phyloP scores from a whole-genome alignment of 306 rosid species.

The Castanea mollissima region DNA sequence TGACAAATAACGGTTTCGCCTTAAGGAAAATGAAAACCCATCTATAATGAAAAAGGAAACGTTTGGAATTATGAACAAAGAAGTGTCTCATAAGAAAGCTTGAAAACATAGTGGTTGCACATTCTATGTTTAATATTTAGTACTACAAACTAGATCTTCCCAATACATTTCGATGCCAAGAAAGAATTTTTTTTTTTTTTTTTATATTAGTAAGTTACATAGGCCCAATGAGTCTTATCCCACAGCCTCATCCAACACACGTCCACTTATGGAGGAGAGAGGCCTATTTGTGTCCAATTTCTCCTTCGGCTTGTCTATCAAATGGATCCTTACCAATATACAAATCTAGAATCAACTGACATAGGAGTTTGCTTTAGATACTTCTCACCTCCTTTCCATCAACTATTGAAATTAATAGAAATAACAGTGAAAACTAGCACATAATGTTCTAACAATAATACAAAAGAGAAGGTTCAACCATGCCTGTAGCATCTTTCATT shows the following conservation, averaged over 20 bases:
- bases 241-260: not conserved
- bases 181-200: not conserved
- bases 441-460: not conserved
- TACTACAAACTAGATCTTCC: not conserved
- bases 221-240: too few species aligned
- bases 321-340: slow-evolving; percentile 87
- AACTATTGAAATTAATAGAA: slow-evolving; percentile 46
- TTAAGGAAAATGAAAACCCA: not conserved
- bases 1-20: not conserved
- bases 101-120: not conserved
- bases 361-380: slow-evolving; percentile 76
- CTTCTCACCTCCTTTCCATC: slow-evolving; percentile 94
- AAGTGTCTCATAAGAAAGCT: not conserved
- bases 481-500: not conserved
- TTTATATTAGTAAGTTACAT: too few species aligned
- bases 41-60: too few species aligned
- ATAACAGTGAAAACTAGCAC: not conserved
- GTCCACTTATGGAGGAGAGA: slow-evolving; percentile 44
- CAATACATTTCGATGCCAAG: not conserved
- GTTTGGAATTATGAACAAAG: not conserved
- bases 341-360: slow-evolving; percentile 73
- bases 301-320: slow-evolving; percentile 85
- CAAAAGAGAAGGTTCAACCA: not conserved
- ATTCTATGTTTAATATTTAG: not conserved
- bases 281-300: slow-evolving; percentile 56